Evolutionary conservation across 176 grass and related monocot genomes (phyloP), one percentile per base, ranked within the genome.

Genomic region (Lolium multiflorum): DNA sequence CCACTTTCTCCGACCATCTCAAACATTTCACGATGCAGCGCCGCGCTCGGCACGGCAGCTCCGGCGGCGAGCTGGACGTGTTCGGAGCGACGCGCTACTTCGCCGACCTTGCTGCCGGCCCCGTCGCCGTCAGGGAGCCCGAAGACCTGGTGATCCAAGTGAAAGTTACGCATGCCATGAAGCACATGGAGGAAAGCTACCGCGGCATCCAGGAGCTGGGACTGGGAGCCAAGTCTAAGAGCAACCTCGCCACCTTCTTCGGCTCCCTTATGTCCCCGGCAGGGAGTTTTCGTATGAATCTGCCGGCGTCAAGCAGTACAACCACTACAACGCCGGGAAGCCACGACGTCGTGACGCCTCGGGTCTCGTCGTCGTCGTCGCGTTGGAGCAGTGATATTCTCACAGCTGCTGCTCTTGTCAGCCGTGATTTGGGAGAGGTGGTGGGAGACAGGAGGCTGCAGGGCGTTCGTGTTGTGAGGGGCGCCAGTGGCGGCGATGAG

Each of bases 31-130:
- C 7, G 38, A 86, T 86, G 83, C 82, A 67, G 62, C 70, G 44
- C 41, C 35, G 12, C 68, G 17, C 18, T 61, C 74, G n/a, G 51
- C 16, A 18, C 68, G 59, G 62, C 6, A 72, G 61, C 78, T 88
- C 92, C 68, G 92, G 80, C 47, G 92, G 80, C 41, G 89, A 94
- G 61, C 89, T 94, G 35, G 86, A 59, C 20, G 92, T 94, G 43
- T 91, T 91, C 18, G 76, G 89, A 35, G 92, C 89, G 0, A 80
- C 89, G 11, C 56, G 74, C 51, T 94, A 94, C 92, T 91, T 89
- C 38, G 63, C 56, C 13, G 54, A 81, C 43, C 43, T 75, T 38
- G 58, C 46, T 11, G 61, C 41, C 58, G 8, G 28, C 11, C 18
- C 56, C 4, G 82, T 37, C 25, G 13, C 18, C 11, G 26, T 11